phyloP scores from a whole-genome alignment of 2,329 filamentous ascomycete species.

The Tolypocladium album region DNA sequence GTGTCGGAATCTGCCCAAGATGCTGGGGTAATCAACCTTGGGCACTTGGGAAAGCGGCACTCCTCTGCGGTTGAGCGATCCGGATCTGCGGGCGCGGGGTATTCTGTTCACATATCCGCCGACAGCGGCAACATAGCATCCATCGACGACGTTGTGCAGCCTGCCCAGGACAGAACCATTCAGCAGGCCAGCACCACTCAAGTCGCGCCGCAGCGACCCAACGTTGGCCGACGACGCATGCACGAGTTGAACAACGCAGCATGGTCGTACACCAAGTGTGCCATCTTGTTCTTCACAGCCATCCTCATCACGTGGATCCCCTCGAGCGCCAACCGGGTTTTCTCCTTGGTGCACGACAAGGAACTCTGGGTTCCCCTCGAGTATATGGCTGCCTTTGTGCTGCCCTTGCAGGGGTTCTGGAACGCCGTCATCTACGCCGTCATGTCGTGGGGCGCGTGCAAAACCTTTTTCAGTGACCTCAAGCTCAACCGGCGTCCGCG shows the following conservation, averaged over 20 bases:
- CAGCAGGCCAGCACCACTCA: conserved; percentile 7
- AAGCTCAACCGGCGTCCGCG: conserved; percentile 13
- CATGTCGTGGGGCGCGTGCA: conserved; percentile 57
- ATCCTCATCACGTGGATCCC: conserved; percentile 67
- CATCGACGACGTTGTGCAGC: conserved; percentile 13
- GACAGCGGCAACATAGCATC: conserved; percentile 2
- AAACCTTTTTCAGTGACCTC: conserved; percentile 31
- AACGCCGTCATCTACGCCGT: conserved; percentile 68
- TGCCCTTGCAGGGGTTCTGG: conserved; percentile 78
- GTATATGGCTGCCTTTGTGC: conserved; percentile 60
- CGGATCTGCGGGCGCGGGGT: conserved; percentile 18
- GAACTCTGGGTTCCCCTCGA: conserved; percentile 48
- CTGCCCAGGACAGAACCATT: conserved; percentile 13
- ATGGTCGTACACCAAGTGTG: conserved; percentile 60
- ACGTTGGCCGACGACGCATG: conserved; percentile 22
- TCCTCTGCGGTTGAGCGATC: conserved; percentile 6
- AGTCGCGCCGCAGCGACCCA: conserved; percentile 12
- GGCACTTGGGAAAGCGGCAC: conserved; percentile 10
- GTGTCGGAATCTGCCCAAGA: conserved; percentile 33
- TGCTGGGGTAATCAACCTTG: conserved; percentile 11
- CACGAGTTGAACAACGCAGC: conserved; percentile 51
- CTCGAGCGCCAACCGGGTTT: conserved; percentile 67
- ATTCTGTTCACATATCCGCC: conserved; percentile 41
- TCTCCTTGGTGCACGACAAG: conserved; percentile 49
- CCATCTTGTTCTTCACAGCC: conserved; percentile 60